Evolutionary conservation across 768 basidiomycete genomes (phyloP).

Genomic region (Mycena kentingensis): DNA sequence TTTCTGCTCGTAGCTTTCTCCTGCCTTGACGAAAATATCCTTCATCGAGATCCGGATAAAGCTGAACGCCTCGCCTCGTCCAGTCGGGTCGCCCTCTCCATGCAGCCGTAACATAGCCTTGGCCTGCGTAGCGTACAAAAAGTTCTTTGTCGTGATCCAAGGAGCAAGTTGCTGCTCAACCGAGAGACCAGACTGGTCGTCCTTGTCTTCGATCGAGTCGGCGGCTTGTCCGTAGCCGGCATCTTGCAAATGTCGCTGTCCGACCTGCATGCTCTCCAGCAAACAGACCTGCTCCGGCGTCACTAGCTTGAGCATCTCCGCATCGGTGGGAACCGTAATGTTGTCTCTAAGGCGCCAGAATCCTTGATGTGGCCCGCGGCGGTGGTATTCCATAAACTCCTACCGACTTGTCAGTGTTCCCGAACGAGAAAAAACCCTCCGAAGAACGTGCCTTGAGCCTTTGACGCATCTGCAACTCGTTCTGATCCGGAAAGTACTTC

Average conservation of each 20-base stretch:
- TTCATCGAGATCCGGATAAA: constrained; percentile 98
- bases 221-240: constrained; percentile 86
- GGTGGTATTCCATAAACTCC: constrained; percentile 98
- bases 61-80: constrained; percentile 95
- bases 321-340: constrained; percentile 71
- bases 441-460: constrained; percentile 88
- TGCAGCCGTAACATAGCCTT: constrained; percentile 97
- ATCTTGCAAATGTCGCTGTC: constrained; percentile 92
- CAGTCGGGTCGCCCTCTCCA: constrained; percentile 94
- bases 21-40: constrained; percentile 95
- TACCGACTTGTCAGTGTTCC: constrained; percentile 29
- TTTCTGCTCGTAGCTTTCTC: constrained; percentile 91
- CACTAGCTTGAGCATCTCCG: constrained; percentile 92
- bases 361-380: constrained; percentile 92
- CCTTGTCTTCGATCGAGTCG: constrained; percentile 65
- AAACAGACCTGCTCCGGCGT: constrained; percentile 91
- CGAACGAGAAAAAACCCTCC: too few species aligned
- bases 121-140: constrained; percentile 88
- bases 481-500: constrained; percentile 98
- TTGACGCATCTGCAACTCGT: constrained; percentile 96
- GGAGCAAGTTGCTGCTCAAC: constrained; percentile 96
- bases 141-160: constrained; percentile 99
- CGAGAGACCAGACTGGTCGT: constrained; percentile 84
- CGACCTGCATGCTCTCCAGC: constrained; percentile 97
- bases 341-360: constrained; percentile 88